Evolutionary conservation across 257 asterid species (phyloP), one percentile per base, ranked within the genome.

Genomic region (Ligustrum vulgare): DNA sequence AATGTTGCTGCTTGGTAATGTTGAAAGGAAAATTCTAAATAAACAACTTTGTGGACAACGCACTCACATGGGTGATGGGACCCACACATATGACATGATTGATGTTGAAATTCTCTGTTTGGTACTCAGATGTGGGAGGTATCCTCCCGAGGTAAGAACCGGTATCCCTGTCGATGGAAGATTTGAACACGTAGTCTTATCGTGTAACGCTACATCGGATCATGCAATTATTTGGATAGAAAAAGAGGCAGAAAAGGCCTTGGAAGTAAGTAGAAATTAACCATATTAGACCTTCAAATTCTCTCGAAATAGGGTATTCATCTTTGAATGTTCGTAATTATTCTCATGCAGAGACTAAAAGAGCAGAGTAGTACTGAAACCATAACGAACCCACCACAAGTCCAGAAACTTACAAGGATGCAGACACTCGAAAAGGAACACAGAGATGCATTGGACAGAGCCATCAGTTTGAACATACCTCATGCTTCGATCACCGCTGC

Each of bases 151-250:
- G 73, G 96, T 92, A 39, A 87, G 97, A 85, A 94, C 99, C 51
- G 97, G 97, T 49, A 94, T 94, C 67, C 99, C 98, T 0, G 98
- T 94, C 79, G 99, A 94, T 45, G 99, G 96, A 79, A 91, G 99
- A 82, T 94, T 94, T 22, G 98, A 94, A 77, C 99, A 94, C 76
- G 90, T 94, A 43, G 99, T 94, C 33, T 78, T 94, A 78, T 92
- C 99, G 36, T 88, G 97, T 87, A 89, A 94, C 58, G 97, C 96
- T 45, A 92, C 92, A 23, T 87, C 99, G 35, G 99, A 94, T 86
- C 99, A 94, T 79, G 97, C 87, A 75, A 94, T 94, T 78, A 76
- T 92, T 54, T 94, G 98, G 97, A 94, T 94, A 62, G 91, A 91
- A 83, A 80, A 91, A 83, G 98, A 94, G 86, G 85, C 98, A 60